These are phyloP conservation scores for Rhynchospora breviuscula DNA, from an alignment of 176 grass and related monocot species.

Conservation along the genomic window DNA sequence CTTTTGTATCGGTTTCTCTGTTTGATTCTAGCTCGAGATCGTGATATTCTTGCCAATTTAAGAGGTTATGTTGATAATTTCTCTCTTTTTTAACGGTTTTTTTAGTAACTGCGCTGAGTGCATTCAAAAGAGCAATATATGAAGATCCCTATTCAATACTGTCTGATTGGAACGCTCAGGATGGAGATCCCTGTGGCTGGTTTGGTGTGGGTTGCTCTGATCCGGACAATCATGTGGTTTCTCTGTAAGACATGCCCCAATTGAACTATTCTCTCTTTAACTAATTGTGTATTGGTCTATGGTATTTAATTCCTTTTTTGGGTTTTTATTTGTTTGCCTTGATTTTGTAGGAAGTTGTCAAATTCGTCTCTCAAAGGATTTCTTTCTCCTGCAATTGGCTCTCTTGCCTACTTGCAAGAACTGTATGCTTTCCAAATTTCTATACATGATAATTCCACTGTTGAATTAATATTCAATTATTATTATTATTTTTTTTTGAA, in stretches of 20 bases:
- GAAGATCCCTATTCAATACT: constrained; percentile 61
- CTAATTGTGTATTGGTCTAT: neutral
- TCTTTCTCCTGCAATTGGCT: constrained; percentile 51
- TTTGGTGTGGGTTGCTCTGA: constrained; percentile 50
- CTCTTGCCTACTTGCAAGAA: constrained; percentile 45
- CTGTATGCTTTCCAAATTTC: constrained; percentile 41
- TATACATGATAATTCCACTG: neutral
- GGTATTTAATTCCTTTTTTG: neutral
- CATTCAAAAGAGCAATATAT: constrained; percentile 61
- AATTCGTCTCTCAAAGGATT: constrained; percentile 73
- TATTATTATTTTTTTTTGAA: neutral
- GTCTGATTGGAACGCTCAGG: constrained; percentile 61
- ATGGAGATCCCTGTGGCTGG: constrained; percentile 56
- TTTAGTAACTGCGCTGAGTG: constrained; percentile 48
- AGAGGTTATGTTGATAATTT: neutral
- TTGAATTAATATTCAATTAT: neutral
- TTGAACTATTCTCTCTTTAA: neutral
- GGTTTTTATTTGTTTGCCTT: neutral
- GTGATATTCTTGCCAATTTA: constrained; percentile 3
- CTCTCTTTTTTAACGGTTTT: constrained; percentile 5
- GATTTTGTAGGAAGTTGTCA: constrained; percentile 47
- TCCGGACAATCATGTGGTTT: constrained; percentile 44
- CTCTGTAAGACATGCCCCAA: constrained; percentile 46
- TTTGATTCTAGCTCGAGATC: neutral
- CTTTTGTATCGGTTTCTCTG: neutral